Evolutionary conservation across 768 basidiomycete genomes (phyloP).

Genomic region (Pholiota molesta): DNA sequence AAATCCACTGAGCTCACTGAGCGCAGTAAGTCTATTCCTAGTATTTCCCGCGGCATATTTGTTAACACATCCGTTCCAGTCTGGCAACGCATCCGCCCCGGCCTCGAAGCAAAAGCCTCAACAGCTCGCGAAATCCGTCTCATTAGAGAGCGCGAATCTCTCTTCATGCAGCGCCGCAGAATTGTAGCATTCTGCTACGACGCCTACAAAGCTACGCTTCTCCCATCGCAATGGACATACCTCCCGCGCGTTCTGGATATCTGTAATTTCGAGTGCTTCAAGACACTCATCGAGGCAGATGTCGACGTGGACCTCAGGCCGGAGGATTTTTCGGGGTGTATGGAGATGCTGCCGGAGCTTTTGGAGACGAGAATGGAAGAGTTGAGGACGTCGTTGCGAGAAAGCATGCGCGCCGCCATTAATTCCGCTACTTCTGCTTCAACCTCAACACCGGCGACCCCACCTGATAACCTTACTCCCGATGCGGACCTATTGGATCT

Average conservation of each 20-base stretch:
- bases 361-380: background rate
- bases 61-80: background rate
- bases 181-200: constrained; percentile 18
- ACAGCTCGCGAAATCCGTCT: background rate
- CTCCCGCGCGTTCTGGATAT: constrained; percentile 25
- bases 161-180: background rate
- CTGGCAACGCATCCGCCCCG: constrained; percentile 9
- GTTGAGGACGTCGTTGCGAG: background rate
- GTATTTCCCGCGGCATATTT: background rate
- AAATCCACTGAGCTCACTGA: constrained; percentile 25
- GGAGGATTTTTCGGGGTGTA: constrained; percentile 1
- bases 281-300: constrained; percentile 1
- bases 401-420: background rate
- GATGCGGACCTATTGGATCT: background rate
- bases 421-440: background rate
- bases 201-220: constrained; percentile 19
- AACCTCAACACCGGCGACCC: no score
- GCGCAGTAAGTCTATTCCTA: constrained; percentile 20
- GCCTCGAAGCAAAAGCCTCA: constrained; percentile 7
- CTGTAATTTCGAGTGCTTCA: constrained; percentile 12
- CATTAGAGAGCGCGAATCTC: background rate
- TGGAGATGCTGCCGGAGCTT: constrained; percentile 7
- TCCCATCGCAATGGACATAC: constrained; percentile 25
- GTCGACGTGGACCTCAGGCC: background rate
- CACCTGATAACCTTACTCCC: no score